phyloP scores from a whole-genome alignment of 2,329 filamentous ascomycete species.

The Trichothecium roseum region DNA sequence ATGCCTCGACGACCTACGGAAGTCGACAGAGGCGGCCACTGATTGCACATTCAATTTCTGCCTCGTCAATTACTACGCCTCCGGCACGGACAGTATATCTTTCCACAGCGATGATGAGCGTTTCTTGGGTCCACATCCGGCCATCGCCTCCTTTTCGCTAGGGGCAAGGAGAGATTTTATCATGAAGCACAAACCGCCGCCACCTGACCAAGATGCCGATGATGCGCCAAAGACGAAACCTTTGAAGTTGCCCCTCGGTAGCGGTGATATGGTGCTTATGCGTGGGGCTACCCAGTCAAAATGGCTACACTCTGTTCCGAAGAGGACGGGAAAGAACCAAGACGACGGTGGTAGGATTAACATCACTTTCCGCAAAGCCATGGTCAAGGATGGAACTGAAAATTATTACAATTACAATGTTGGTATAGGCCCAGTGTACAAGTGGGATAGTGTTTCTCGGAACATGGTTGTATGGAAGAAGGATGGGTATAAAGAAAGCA shows the following conservation, averaged over 20 bases:
- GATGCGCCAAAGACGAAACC: constrained; percentile 21
- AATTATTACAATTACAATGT: constrained; percentile 85
- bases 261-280: constrained; percentile 76
- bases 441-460: constrained; percentile 44
- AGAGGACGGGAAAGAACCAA: constrained; percentile 54
- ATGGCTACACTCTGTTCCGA: constrained; percentile 73
- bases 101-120: constrained; percentile 75
- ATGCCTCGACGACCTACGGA: constrained; percentile 55
- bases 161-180: constrained; percentile 66
- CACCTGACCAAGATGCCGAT: constrained; percentile 17
- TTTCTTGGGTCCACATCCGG: constrained; percentile 59
- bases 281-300: constrained; percentile 61
- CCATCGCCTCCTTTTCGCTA: constrained; percentile 65
- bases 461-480: constrained; percentile 17
- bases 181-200: constrained; percentile 64
- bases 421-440: constrained; percentile 55
- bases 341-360: constrained; percentile 59
- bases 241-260: constrained; percentile 43
- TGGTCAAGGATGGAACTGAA: constrained; percentile 63
- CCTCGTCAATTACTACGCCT: constrained; percentile 76
- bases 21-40: constrained; percentile 54
- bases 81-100: constrained; percentile 64
- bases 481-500: too few species aligned
- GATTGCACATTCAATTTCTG: constrained; percentile 67
- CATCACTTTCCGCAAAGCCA: constrained; percentile 65